A percentile compares a stretch with the other conserved stretches of the same genome.
phyloP scores from a whole-genome alignment of 169 alveolate species.

The Eimeria sp. region DNA sequence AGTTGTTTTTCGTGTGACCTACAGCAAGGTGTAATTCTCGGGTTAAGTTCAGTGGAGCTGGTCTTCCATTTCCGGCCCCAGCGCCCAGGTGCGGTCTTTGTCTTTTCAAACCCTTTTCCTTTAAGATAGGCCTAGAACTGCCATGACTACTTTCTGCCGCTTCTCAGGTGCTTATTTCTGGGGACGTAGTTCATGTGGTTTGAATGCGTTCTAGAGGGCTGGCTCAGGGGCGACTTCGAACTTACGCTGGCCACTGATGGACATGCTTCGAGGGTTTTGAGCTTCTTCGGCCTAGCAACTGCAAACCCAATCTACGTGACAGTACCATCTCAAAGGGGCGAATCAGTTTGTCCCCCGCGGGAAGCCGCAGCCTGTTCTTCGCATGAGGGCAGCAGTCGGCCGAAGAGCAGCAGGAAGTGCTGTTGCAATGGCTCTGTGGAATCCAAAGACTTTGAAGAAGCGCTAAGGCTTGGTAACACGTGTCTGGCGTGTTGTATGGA shows the following conservation, averaged over 20 bases:
- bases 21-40: slow-evolving; percentile 31
- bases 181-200: background rate
- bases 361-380: slow-evolving; percentile 18
- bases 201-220: slow-evolving; percentile 30
- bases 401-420: background rate
- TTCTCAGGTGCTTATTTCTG: background rate
- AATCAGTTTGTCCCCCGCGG: slow-evolving; percentile 7
- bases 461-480: background rate
- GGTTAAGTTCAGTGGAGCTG: slow-evolving; percentile 48
- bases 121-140: background rate
- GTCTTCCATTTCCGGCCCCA: slow-evolving; percentile 27
- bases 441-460: background rate
- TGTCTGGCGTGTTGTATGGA: slow-evolving; percentile 61
- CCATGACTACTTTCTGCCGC: background rate
- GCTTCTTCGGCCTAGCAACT: slow-evolving; percentile 64
- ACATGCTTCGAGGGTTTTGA: slow-evolving; percentile 22
- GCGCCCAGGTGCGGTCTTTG: slow-evolving; percentile 52
- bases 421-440: slow-evolving; percentile 4
- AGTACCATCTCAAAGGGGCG: slow-evolving; percentile 13
- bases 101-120: background rate
- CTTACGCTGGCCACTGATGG: slow-evolving; percentile 48
- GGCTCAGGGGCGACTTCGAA: slow-evolving; percentile 64
- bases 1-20: slow-evolving; percentile 51
- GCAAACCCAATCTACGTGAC: slow-evolving; percentile 32
- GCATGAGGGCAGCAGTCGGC: slow-evolving; percentile 9